Base-by-base conservation (phyloP, 2,329 filamentous ascomycete species). In the Aspergillus sergii region DNA sequence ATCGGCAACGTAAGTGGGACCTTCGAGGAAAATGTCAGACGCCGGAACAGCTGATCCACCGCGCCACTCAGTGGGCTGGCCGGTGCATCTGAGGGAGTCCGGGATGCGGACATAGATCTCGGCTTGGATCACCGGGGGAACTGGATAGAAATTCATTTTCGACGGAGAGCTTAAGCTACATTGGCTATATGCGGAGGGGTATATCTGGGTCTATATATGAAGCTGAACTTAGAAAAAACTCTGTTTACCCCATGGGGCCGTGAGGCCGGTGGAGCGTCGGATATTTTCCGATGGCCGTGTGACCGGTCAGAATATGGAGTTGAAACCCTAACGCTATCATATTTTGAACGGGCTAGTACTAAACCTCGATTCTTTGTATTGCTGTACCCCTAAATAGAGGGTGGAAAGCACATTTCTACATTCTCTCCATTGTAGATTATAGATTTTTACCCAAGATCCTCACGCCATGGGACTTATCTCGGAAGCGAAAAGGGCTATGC, bases 71-170 rank as follows among this genome's bases (percentile, higher is more conserved):
- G 78, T 76, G 2, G 60, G 62, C 58, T 70, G 68, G 1, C 69
- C 72, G 0, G 72, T 64, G 56, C 76, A 78, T 58, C 78, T 68
- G 16, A 77, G 61, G 1, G 73, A 64, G 21, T 78, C 73, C 1
- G 79, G 78, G 12, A 81, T 76, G 19, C 72, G 76, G 1, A 76
- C 63, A 39, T 77, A 74, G 3, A 81, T 50, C 39, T 77, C 69
- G 11, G 79, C 79, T 41, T 74, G 66, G 21, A 80, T 63, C 21
- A 65, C 59, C 2, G 64, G 65, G 14, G 67, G 68, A 23, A 55
- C 41, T 30, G 67, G 65, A 51, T 68, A 70, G 59, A 70, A 69
- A 16, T 70, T 69, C 68, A 69, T 69, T 50, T 46, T 46, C 11
- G 10, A 46, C 9, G 19, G 43, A 23, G 9, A 21, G 11, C n/a